These are phyloP conservation scores for Endoconidiophora polonica DNA, from an alignment of 2,329 filamentous ascomycete species.

Conservation along the genomic window DNA sequence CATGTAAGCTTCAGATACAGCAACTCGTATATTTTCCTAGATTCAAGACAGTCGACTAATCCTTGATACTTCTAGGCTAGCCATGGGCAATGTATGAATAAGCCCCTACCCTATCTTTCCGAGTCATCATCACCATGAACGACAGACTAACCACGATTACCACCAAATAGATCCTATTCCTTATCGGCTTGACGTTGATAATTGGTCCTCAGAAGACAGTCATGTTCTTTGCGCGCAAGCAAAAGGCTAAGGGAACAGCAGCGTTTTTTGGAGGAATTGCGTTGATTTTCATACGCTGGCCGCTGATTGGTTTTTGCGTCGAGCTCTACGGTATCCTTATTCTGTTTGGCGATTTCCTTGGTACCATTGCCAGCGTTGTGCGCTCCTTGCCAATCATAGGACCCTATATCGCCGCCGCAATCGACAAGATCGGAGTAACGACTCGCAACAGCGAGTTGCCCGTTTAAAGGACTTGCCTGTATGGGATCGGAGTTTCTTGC, in stretches of 20 bases:
- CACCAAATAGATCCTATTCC: constrained; percentile 67
- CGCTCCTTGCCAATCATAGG: constrained; percentile 72
- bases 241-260: constrained; percentile 81
- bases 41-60: not conserved
- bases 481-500: not conserved
- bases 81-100: constrained; percentile 81
- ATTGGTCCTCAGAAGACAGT: constrained; percentile 85
- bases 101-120: constrained; percentile 8
- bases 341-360: constrained; percentile 89
- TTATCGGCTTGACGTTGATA: constrained; percentile 88
- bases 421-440: constrained; percentile 55
- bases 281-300: constrained; percentile 80
- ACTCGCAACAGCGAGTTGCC: constrained; percentile 62
- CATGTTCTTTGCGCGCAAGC: constrained; percentile 82
- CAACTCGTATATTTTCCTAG: not conserved
- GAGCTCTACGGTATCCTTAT: constrained; percentile 88
- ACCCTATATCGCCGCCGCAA: constrained; percentile 59
- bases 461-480: constrained; percentile 33
- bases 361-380: constrained; percentile 78
- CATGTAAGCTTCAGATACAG: constrained; percentile 43
- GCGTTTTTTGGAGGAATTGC: constrained; percentile 72
- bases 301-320: constrained; percentile 74
- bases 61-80: constrained; percentile 42
- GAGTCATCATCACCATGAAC: constrained; percentile 7
- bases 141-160: constrained; percentile 11